Percentiles rank a stretch among this genome's conserved stretches.
phyloP scores from a whole-genome alignment of 257 asterid genomes.

The Solanum virginianum region DNA sequence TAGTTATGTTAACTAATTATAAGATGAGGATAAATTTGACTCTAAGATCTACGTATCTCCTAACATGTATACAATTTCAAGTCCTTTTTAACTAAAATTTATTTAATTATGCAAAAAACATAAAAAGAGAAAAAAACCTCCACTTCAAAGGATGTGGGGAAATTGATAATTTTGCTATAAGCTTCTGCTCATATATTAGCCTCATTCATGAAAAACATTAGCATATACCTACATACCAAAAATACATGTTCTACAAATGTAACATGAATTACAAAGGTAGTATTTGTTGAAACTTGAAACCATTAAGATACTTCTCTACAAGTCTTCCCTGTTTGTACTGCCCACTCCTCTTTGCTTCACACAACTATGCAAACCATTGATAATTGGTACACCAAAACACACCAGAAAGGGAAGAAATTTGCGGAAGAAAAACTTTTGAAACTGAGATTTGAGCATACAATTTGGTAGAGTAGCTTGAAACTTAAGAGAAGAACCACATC shows the following conservation, averaged over 20 bases:
- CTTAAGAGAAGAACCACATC: conserved; percentile 64
- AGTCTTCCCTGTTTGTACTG: background rate
- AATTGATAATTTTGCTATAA: background rate
- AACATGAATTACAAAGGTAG: background rate
- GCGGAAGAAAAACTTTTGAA: background rate
- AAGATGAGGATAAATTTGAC: background rate
- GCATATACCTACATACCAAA: background rate
- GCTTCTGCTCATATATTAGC: background rate
- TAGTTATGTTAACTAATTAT: background rate
- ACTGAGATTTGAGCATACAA: background rate
- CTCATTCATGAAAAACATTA: background rate
- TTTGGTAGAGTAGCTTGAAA: background rate
- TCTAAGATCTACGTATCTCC: background rate
- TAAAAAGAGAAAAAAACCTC: background rate
- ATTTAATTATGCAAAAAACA: background rate
- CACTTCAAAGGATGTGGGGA: background rate
- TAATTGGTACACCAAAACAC: background rate
- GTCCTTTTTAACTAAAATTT: background rate
- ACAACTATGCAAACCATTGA: background rate
- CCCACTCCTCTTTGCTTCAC: background rate
- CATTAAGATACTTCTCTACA: background rate
- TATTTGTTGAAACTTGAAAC: background rate
- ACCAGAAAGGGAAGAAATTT: background rate
- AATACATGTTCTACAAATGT: background rate
- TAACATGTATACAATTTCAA: background rate